Base-by-base conservation (phyloP, 805 yeast genomes). In the Yamadazyma akitaensis region DNA sequence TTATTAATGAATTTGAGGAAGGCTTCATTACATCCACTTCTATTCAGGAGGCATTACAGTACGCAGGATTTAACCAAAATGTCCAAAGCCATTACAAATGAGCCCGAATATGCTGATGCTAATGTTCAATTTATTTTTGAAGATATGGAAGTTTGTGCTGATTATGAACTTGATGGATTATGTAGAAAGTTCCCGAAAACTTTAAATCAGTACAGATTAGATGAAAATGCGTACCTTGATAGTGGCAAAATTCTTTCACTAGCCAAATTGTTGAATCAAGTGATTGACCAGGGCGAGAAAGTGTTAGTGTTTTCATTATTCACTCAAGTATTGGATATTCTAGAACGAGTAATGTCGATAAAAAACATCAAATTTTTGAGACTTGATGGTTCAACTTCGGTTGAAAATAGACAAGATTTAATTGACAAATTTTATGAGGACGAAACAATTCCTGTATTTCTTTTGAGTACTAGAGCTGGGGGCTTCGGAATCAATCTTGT, bases 401-500 rank as follows among this genome's bases (percentile, higher is more conserved):
- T 94, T 46, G 97, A 94, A 51, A 83, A 87, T 24, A 80, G 99
- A 61, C 99, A 94, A 65, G 88, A 86, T 48, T 70, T 92, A 54
- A 92, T 94, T 55, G 99, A 94, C 68, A 81, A 80, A 55, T 94
- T 87, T 61, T 85, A 89, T 58, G 90, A 87, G 30, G 96, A 90
- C 51, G 77, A 79, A 0, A 73, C 81, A 5, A 88, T 94, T 53
- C 92, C 96, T 0, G 85, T 94, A 2, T 92, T 94, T 59, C 72
- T 94, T 42, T 71, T 94, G 37, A 88, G 97, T 10, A 94, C 99
- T 3, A 89, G 88, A 62, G 98, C 99, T 0, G 99, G 99, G 61
- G 99, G 99, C 1, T 94, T 94, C 67, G 99, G 99, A 48, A 94
- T 94, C 67, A 94, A 94, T 60, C 76, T 94, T 57, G 94, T 96